phyloP scores from a whole-genome alignment of 2,329 filamentous ascomycete species.

The Penicillium oxalicum region DNA sequence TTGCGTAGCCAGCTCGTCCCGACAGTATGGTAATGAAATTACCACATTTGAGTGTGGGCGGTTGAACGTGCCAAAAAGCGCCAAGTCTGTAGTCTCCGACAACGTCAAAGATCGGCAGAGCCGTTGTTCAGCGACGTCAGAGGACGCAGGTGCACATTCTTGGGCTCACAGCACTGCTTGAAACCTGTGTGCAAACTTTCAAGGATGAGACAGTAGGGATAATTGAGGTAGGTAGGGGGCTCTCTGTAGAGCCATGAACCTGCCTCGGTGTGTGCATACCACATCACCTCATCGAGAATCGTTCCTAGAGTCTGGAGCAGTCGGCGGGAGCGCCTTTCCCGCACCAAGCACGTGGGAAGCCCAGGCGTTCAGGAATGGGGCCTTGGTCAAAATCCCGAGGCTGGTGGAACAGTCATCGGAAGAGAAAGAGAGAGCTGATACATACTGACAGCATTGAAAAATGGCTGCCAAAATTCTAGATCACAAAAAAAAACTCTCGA shows the following conservation, averaged over 20 bases:
- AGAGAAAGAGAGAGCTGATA: no score
- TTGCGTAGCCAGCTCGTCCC: neutral
- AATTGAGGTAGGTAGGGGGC: no score
- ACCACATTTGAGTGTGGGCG: constrained; percentile 10
- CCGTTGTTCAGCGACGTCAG: constrained; percentile 1
- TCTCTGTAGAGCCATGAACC: no score
- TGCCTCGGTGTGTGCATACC: no score
- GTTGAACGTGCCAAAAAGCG: constrained; percentile 10
- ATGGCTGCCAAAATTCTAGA: no score
- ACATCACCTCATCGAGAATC: no score
- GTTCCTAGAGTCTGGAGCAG: no score
- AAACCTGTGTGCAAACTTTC: no score
- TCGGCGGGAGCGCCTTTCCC: neutral
- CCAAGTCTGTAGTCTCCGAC: constrained; percentile 17
- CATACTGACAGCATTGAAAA: no score
- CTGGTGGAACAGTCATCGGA: no score
- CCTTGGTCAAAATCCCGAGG: neutral
- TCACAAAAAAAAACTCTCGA: no score
- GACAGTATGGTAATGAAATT: constrained; percentile 5
- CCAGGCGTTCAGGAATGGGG: neutral
- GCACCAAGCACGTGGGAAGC: neutral
- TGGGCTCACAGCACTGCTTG: neutral
- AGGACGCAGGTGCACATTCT: constrained; percentile 2
- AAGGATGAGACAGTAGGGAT: no score
- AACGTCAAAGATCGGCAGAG: constrained; percentile 7